Conservation (phyloP, 805 yeast genomes). For the Kuraishia cidri region DNA sequence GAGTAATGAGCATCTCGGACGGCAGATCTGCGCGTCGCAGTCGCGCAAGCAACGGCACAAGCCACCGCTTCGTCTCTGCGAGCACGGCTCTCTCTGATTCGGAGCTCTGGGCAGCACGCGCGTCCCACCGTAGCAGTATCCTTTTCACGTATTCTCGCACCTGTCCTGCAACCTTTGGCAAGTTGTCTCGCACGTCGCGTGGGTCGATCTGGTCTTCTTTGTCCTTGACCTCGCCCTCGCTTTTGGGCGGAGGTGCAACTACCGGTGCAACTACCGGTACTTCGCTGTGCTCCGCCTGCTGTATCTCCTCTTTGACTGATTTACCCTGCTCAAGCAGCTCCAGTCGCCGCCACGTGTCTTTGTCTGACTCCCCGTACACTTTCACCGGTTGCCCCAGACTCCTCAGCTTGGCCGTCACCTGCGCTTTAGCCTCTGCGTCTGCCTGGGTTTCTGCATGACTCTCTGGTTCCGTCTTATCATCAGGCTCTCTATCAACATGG, state of each 20-base stretch:
- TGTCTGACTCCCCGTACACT: constrained; percentile 10
- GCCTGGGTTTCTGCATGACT: too few relatives aligned
- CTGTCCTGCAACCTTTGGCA: constrained; percentile 25
- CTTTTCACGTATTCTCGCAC: constrained; percentile 37
- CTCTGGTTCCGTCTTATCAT: too few relatives aligned
- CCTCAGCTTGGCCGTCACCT: too few relatives aligned
- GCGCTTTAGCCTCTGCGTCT: too few relatives aligned
- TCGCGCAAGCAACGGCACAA: constrained; percentile 44
- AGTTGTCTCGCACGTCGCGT: constrained; percentile 23
- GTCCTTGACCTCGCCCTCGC: too few relatives aligned
- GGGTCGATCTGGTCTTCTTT: constrained; percentile 11
- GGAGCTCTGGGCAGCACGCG: constrained; percentile 4
- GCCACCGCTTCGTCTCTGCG: constrained; percentile 35
- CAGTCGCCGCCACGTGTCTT: constrained; percentile 10
- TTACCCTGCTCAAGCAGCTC: constrained; percentile 1
- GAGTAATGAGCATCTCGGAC: constrained; percentile 35
- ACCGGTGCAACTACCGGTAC: too few relatives aligned
- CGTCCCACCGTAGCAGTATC: constrained; percentile 30
- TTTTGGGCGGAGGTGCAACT: too few relatives aligned
- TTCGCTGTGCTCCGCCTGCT: too few relatives aligned
- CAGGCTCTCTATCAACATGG: too few relatives aligned
- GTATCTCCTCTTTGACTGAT: not conserved
- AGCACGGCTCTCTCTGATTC: constrained; percentile 17
- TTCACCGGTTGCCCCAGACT: constrained; percentile 8
- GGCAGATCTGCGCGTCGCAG: constrained; percentile 35